phyloP scores from a whole-genome alignment of 2,329 filamentous ascomycete genomes.

The Cucurbitaria berberidis region DNA sequence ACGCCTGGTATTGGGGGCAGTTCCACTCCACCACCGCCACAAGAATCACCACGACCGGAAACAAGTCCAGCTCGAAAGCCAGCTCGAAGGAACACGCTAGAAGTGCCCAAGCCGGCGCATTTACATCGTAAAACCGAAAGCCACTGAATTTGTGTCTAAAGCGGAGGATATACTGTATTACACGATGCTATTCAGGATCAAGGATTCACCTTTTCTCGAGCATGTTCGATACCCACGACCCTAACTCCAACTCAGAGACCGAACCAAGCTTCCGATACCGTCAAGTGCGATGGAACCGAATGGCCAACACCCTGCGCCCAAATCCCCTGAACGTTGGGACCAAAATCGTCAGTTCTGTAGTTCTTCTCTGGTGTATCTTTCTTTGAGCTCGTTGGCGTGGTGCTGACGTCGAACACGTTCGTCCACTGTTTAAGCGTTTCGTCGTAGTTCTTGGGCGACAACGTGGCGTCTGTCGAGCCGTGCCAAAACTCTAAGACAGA shows the following conservation, averaged over 20 bases:
- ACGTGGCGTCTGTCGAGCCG: conserved; percentile 58
- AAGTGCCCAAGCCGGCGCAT: conserved; percentile 24
- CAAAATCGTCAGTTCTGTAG: conserved; percentile 39
- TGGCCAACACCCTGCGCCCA: conserved; percentile 39
- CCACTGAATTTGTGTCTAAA: background rate
- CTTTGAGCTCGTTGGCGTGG: conserved; percentile 29
- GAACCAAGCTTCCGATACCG: conserved; percentile 37
- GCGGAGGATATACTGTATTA: background rate
- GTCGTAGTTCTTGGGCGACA: conserved; percentile 62
- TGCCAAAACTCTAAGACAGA: conserved; percentile 59
- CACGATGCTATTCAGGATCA: too few species aligned
- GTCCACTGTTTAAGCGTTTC: conserved; percentile 55
- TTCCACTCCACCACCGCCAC: conserved; percentile 19
- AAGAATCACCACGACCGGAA: conserved; percentile 13
- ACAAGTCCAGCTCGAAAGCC: conserved; percentile 17
- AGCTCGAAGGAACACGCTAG: conserved; percentile 25
- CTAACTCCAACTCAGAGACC: too few species aligned
- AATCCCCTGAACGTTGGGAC: conserved; percentile 31
- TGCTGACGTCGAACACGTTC: conserved; percentile 35
- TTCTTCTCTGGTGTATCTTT: conserved; percentile 38
- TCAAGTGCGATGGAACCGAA: conserved; percentile 32
- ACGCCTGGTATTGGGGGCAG: conserved; percentile 27
- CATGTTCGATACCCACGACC: too few species aligned
- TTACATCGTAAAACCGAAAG: conserved; percentile 21
- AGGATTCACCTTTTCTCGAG: too few species aligned